A percentile compares a stretch with the other conserved stretches of the same genome.
These are phyloP conservation scores for Brassica balearica DNA, from an alignment of 441 rosid genomes.

Conservation along the genomic window DNA sequence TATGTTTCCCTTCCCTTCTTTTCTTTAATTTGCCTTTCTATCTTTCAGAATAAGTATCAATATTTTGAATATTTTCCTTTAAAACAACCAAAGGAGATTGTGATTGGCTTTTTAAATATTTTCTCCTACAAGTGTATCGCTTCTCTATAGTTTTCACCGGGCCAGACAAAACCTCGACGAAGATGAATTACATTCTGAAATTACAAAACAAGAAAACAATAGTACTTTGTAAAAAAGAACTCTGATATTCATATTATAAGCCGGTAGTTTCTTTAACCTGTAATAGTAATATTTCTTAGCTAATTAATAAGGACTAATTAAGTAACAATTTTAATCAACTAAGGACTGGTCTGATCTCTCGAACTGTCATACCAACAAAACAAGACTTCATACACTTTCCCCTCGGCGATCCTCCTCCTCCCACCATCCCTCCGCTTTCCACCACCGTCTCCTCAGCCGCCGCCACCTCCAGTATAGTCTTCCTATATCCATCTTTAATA, in stretches of 20 bases:
- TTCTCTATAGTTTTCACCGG: slow-evolving; percentile 12
- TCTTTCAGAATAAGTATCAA: neutral
- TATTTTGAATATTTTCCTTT: slow-evolving; percentile 4
- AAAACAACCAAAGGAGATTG: neutral
- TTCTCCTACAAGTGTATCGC: slow-evolving; percentile 21
- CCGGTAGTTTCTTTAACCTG: slow-evolving; percentile 33
- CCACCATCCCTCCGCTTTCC: slow-evolving; percentile 39
- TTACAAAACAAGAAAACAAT: slow-evolving; percentile 17
- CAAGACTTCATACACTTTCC: slow-evolving; percentile 62
- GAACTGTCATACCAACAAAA: slow-evolving; percentile 62
- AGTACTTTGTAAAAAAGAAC: neutral
- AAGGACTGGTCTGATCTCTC: slow-evolving; percentile 67
- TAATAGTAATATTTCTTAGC: slow-evolving; percentile 10
- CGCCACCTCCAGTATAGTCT: slow-evolving; percentile 28
- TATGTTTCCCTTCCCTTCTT: slow-evolving; percentile 1
- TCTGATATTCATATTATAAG: slow-evolving; percentile 28
- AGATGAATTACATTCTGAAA: slow-evolving; percentile 11
- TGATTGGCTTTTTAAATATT: slow-evolving; percentile 1
- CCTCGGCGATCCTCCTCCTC: slow-evolving; percentile 49
- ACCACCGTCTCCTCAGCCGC: slow-evolving; percentile 37
- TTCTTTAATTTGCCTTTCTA: slow-evolving; percentile 8
- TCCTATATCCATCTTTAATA: slow-evolving; percentile 36
- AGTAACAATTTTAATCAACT: slow-evolving; percentile 43
- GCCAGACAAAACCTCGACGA: neutral
- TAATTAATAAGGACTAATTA: slow-evolving; percentile 6